A percentile compares a stretch with the other conserved stretches of the same genome.
Conservation (phyloP, 768 basidiomycete genomes). For the Leccinum broughii region DNA sequence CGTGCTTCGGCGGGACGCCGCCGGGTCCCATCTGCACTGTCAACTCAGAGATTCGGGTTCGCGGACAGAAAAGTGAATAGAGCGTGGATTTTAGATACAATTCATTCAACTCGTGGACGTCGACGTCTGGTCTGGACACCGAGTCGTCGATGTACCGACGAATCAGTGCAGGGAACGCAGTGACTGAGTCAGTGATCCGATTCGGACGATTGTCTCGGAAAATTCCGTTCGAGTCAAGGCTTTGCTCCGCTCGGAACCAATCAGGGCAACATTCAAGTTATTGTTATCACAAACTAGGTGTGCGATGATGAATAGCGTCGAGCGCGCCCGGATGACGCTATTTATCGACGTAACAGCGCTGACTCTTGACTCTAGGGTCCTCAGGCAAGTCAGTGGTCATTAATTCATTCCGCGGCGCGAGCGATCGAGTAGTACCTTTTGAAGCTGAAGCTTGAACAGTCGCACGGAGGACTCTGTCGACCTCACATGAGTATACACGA, state of each 20-base stretch:
- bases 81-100: not conserved
- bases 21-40: not conserved
- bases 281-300: too few species aligned
- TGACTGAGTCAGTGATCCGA: not conserved
- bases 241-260: not conserved
- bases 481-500: not conserved
- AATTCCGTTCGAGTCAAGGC: not conserved
- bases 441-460: not conserved
- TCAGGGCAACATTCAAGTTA: not conserved
- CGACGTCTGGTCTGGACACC: not conserved
- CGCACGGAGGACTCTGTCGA: not conserved
- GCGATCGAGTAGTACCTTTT: not conserved
- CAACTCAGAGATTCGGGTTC: not conserved
- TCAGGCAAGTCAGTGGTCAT: not conserved
- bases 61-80: not conserved
- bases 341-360: too few species aligned
- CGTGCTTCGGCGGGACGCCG: not conserved
- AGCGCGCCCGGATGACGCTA: too few species aligned
- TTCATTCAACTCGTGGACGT: not conserved
- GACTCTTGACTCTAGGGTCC: not conserved
- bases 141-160: not conserved
- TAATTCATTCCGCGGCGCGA: not conserved
- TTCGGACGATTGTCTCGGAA: not conserved
- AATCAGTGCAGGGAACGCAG: not conserved
- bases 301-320: too few species aligned